A percentile compares a stretch with the other conserved stretches of the same genome.
These are phyloP conservation scores for Nicotiana sylvestris DNA, from an alignment of 257 asterid species.

Conservation along the genomic window DNA sequence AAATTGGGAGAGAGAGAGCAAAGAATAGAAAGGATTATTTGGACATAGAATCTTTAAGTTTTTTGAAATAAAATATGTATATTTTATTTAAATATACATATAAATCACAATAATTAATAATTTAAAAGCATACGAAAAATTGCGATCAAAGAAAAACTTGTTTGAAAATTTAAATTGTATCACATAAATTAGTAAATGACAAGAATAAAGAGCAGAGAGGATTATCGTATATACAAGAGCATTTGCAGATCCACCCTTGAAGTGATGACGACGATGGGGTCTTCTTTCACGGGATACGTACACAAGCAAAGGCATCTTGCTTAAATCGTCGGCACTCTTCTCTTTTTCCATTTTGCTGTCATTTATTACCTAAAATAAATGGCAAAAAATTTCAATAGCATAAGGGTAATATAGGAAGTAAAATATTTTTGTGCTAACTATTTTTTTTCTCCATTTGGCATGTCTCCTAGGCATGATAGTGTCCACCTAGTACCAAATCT, in stretches of 20 bases:
- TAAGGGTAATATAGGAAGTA: not conserved
- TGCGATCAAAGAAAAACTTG: not conserved
- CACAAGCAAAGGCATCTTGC: conserved; percentile 26
- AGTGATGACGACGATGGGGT: conserved; percentile 38
- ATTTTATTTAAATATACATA: too few relatives aligned
- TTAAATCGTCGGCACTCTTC: not conserved
- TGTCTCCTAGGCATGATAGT: not conserved
- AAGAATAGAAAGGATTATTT: too few relatives aligned
- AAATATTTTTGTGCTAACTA: not conserved
- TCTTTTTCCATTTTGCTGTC: not conserved
- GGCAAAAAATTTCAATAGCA: not conserved
- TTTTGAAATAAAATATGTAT: too few relatives aligned
- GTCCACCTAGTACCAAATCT: not conserved
- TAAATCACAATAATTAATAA: too few relatives aligned
- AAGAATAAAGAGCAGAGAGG: too few relatives aligned
- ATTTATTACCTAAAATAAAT: conserved; percentile 11
- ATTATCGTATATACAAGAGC: conserved; percentile 31
- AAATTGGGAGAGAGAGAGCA: too few relatives aligned
- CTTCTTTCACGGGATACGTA: conserved; percentile 43
- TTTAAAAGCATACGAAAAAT: too few relatives aligned
- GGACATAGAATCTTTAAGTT: too few relatives aligned
- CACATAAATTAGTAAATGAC: not conserved
- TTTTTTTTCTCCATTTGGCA: not conserved
- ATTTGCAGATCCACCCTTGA: conserved; percentile 61
- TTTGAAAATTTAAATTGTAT: too few relatives aligned